Percentiles rank a stretch among this genome's conserved stretches.
Evolutionary conservation across 2,329 filamentous ascomycete genomes (phyloP).

Genomic region (Aspergillus sp.): DNA sequence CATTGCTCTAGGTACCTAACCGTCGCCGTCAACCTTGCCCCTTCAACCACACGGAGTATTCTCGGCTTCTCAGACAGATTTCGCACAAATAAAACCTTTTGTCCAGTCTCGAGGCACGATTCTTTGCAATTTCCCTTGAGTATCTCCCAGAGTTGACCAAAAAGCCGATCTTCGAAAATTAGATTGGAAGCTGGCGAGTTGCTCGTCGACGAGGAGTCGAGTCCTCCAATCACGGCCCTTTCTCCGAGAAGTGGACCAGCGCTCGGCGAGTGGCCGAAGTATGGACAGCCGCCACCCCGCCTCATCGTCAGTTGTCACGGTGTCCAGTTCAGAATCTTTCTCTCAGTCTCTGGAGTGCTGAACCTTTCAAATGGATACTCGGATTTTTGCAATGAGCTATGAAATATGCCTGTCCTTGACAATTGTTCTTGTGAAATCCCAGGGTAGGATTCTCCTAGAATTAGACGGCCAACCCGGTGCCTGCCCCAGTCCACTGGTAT

Average conservation of each 20-base stretch:
- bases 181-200: not conserved
- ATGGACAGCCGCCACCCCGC: conserved; percentile 1
- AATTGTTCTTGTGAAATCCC: not conserved
- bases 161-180: not conserved
- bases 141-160: not conserved
- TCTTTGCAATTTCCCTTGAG: not conserved
- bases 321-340: not conserved
- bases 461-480: conserved; percentile 70
- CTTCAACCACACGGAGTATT: not conserved
- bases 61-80: not conserved
- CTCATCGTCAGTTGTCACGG: not conserved
- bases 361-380: not conserved
- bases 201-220: not conserved
- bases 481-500: conserved; percentile 89
- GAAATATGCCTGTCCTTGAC: not conserved
- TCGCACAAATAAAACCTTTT: not conserved
- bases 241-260: conserved; percentile 2
- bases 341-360: not conserved
- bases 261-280: not conserved
- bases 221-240: conserved; percentile 6
- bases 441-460: not conserved
- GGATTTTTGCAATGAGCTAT: not conserved
- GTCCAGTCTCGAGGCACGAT: not conserved
- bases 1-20: not conserved
- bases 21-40: not conserved